Base-by-base conservation (phyloP, 2,329 filamentous ascomycete species). In the Myriosclerotinia scirpicola region DNA sequence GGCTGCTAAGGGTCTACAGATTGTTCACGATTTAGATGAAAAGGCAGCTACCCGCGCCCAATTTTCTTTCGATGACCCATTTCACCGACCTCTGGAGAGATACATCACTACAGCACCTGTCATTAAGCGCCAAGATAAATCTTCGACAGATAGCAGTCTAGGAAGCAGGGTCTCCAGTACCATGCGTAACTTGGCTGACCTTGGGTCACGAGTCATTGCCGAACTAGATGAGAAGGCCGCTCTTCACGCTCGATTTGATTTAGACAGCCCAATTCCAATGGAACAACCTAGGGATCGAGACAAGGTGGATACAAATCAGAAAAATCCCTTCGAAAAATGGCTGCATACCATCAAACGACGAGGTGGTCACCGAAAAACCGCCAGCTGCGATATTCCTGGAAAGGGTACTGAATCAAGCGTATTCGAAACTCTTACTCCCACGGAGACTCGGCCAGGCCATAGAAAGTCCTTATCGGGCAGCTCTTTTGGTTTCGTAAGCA, bases 401-500 rank as follows among this genome's bases (percentile, higher is more conserved):
- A 59, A 64, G 7, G 58, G 59, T 1, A 55, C 69, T 20, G 69
- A 72, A 50, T 65, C 63, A 42, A 69, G 70, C 26, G 36, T 70
- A 11, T 69, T 71, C 20, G 69, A 73, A 34, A 68, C 76, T 76
- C 46, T 81, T 81, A 68, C 78, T 76, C 66, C 78, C 79, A 73
- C 73, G 40, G 71, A 76, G 48, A 53, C 15, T 8, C 73, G 71
- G 60, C 56, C 73, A 77, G 53, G 77, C 71, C 82, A 84, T 72
- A 81, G 84, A 67, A 83, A 86, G 65, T 87, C 85, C 9, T 90
- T 89, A 2, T 91, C 91, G 15, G 84, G 84, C 1, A 92, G 90
- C 8, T 96, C 93, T 0, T 87, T 91, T 68, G 90, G 85, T 2
- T 93, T 93, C 74, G 86, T 97, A 50, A 87, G 88, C n/a, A 89